Base-by-base conservation (phyloP, 2,329 filamentous ascomycete species). In the Beauveria sp. region DNA sequence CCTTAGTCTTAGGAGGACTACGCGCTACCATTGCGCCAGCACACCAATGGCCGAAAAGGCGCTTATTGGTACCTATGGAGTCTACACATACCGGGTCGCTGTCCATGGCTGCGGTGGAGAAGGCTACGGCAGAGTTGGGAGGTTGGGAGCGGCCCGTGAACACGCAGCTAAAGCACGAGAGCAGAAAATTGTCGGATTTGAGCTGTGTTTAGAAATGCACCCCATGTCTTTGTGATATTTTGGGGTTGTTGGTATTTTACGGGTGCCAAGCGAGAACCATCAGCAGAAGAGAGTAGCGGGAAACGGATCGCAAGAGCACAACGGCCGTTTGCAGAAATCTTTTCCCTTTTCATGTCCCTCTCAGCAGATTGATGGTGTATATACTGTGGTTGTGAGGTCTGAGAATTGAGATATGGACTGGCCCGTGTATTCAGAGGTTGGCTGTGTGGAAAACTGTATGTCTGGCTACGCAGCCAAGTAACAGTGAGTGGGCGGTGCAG, bases 1-100 rank as follows among this genome's bases (percentile, higher is more conserved):
- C 71, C 71, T 73, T 71, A 47, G 71, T 72, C 71, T 73, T 73
- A 73, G 71, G 55, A 58, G 55, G 55, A 51, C 55, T 58, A 58
- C 55, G 55, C 55, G 55, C 55, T 51, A 1, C 55, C 55, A 58
- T 58, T 58, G 51, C 37, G 34, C 41, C 41, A 56, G 54, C 41
- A 56, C 41, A 56, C 68, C 60, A 50, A 26, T 40, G 40, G 9
- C 6, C 1, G 30, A 55, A 44, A 28, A 20, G 2, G 37, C 24
- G 40, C 53, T 44, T 55, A 55, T 55, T 12, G 14, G 22, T 24
- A 46, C 7, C 26, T 34, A 55, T 44, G 18, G 3, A 40, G n/a
- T 20, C 50, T 53, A 41, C 50, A 24, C 1, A 37, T 47, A 6
- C 4, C 3, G 5, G 10, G 44, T 47, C 22, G 44, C 44, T 47